Base-by-base conservation (phyloP, 2,329 filamentous ascomycete species). In the Colletotrichum falcatum region DNA sequence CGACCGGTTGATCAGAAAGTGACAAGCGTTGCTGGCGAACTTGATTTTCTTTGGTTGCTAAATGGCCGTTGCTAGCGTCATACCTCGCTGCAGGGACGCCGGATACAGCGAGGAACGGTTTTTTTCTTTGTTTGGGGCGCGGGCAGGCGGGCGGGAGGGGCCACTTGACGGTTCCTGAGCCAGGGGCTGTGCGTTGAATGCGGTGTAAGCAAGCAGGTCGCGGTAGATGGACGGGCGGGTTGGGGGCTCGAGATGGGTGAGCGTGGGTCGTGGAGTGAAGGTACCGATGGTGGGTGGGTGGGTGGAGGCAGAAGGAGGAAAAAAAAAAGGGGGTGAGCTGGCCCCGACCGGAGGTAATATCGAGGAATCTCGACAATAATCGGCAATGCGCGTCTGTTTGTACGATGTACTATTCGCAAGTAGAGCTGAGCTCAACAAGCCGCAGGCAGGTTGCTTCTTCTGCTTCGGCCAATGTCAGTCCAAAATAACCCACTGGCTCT, bases 41-140 rank as follows among this genome's bases (percentile, higher is more conserved):
- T 70, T 66, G 63, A 51, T 58, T 70, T 70, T 62, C 62, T 54
- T 67, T 62, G 63, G 64, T 44, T 54, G n/a, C 42, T 61, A 67
- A 55, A 54, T 70, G 63, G 49, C 51, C 56, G 67, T 49, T 67
- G 56, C 58, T 62, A 70, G 67, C 67, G 67, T 70, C 67, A 67
- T 70, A 51, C 67, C 67, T 70, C 58, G 66, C 67, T 70, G 58
- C 58, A 70, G 53, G 64, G 59, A 68, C 64, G 49, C 55, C 48
- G 62, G 67, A 63, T 53, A 49, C 44, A 39, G 49, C 30, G 33
- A 46, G 33, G 59, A 55, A 70, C 68, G 68, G 48, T 28, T 28
- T 49, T 49, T 49, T 49, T 5, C 3, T 28, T 51, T 28, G 26
- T n/a, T n/a, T n/a, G n/a, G n/a, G n/a, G n/a, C n/a, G n/a, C n/a